phyloP scores from a whole-genome alignment of 2,329 filamentous ascomycete genomes.

The Monilinia aucupariae region DNA sequence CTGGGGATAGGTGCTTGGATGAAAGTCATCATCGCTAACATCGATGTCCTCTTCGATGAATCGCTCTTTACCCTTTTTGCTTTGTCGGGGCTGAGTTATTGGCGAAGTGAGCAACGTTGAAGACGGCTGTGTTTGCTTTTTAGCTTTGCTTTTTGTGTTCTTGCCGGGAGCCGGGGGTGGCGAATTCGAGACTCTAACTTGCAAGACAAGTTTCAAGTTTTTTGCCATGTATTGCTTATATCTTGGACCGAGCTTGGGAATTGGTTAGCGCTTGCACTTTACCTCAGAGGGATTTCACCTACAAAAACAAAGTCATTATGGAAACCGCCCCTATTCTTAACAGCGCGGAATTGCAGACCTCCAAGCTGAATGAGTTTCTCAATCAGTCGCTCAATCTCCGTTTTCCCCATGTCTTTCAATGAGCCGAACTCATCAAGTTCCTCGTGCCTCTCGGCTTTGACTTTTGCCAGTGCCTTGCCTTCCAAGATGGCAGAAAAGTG shows the following conservation, averaged over 20 bases:
- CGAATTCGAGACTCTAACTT: slow-evolving; percentile 29
- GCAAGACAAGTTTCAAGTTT: slow-evolving; percentile 30
- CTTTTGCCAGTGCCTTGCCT: slow-evolving; percentile 54
- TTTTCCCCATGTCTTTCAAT: slow-evolving; percentile 63
- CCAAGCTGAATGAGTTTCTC: slow-evolving; percentile 70
- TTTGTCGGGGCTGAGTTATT: slow-evolving; percentile 15
- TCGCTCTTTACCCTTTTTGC: slow-evolving; percentile 34
- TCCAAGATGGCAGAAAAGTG: slow-evolving; percentile 82
- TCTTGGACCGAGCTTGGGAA: slow-evolving; percentile 31
- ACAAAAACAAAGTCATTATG: slow-evolving; percentile 68
- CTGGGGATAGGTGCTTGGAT: slow-evolving; percentile 30
- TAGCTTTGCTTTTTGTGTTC: slow-evolving; percentile 21
- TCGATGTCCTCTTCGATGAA: slow-evolving; percentile 13
- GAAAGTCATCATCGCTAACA: slow-evolving; percentile 6
- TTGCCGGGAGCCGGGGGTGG: slow-evolving; percentile 35
- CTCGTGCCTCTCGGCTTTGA: slow-evolving; percentile 43
- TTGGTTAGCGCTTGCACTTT: slow-evolving; percentile 29
- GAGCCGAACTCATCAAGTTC: slow-evolving; percentile 54
- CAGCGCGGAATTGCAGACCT: slow-evolving; percentile 66
- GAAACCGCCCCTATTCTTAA: slow-evolving; percentile 58
- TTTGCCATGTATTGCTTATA: slow-evolving; percentile 29
- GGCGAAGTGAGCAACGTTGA: slow-evolving; percentile 58
- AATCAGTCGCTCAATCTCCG: slow-evolving; percentile 71
- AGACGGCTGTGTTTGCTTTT: slow-evolving; percentile 35
- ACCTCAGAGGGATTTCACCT: slow-evolving; percentile 32